Evolutionary conservation across 2,329 filamentous ascomycete genomes (phyloP).

Genomic region (Davidsoniella eucalypti): DNA sequence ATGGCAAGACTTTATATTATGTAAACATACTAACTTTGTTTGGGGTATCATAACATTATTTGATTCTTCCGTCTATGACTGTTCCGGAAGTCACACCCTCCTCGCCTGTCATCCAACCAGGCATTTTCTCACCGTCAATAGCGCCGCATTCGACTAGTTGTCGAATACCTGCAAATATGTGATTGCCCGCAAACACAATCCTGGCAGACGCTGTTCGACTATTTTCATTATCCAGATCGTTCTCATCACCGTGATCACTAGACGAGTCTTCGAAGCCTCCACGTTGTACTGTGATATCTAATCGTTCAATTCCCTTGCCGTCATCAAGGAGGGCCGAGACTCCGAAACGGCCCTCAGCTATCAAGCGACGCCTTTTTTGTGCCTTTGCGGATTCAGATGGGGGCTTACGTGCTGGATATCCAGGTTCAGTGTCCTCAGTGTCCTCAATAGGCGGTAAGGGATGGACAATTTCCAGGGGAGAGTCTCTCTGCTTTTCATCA

Average conservation of each 20-base stretch:
- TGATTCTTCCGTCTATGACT: constrained; percentile 49
- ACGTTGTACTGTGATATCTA: constrained; percentile 35
- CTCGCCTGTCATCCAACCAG: constrained; percentile 82
- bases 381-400: constrained; percentile 15
- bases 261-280: neutral
- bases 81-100: constrained; percentile 60
- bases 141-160: constrained; percentile 62
- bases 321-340: constrained; percentile 37
- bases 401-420: too few relatives aligned
- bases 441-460: constrained; percentile 25
- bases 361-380: constrained; percentile 40
- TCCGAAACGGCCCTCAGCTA: constrained; percentile 58
- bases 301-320: constrained; percentile 42
- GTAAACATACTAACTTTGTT: neutral
- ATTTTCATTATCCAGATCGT: constrained; percentile 17
- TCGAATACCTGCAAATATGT: constrained; percentile 68
- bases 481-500: constrained; percentile 38
- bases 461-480: constrained; percentile 36
- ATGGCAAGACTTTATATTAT: neutral
- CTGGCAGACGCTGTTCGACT: constrained; percentile 29
- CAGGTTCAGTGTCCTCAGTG: constrained; percentile 4
- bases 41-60: constrained; percentile 25
- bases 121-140: constrained; percentile 63
- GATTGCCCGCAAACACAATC: constrained; percentile 55
- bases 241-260: constrained; percentile 5